These are phyloP conservation scores for Raffaelea deltoideospora DNA, from an alignment of 2,329 filamentous ascomycete species.

Conservation along the genomic window DNA sequence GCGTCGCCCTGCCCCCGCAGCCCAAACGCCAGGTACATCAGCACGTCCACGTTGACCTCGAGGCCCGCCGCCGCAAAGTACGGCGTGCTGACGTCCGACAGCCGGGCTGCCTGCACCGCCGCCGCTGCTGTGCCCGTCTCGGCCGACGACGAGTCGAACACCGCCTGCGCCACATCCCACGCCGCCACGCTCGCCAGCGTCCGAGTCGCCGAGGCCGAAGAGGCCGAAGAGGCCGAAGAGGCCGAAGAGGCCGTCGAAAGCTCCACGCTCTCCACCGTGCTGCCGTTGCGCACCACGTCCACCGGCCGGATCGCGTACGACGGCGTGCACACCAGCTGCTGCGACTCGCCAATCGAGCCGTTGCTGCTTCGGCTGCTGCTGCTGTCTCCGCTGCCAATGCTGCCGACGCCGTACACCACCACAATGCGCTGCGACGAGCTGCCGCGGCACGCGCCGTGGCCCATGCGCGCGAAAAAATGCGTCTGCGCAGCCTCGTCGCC, in stretches of 20 bases:
- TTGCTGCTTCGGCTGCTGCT: conserved; percentile 7
- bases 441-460: conserved; percentile 10
- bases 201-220: too few relatives aligned
- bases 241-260: too few relatives aligned
- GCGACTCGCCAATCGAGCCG: conserved; percentile 11
- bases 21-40: conserved; percentile 18
- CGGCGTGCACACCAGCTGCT: conserved; percentile 15
- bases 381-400: conserved; percentile 2
- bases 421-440: conserved; percentile 11
- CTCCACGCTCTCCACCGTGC: conserved; percentile 8
- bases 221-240: conserved; percentile 7
- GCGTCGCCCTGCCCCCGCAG: conserved; percentile 11
- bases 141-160: conserved; percentile 13
- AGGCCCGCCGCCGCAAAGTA: conserved; percentile 13
- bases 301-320: conserved; percentile 12
- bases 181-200: too few relatives aligned
- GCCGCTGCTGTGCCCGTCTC: too few relatives aligned
- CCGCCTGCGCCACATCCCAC: conserved; percentile 13
- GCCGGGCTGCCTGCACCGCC: background rate
- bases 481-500: conserved; percentile 6
- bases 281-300: conserved; percentile 12
- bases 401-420: conserved; percentile 11
- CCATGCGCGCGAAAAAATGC: conserved; percentile 11
- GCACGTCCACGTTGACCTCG: conserved; percentile 15
- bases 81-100: conserved; percentile 8